Evolutionary conservation across 345 rosid species (phyloP), one percentile per base, ranked within the genome.

Genomic region (Chamaenerion angustifolium): DNA sequence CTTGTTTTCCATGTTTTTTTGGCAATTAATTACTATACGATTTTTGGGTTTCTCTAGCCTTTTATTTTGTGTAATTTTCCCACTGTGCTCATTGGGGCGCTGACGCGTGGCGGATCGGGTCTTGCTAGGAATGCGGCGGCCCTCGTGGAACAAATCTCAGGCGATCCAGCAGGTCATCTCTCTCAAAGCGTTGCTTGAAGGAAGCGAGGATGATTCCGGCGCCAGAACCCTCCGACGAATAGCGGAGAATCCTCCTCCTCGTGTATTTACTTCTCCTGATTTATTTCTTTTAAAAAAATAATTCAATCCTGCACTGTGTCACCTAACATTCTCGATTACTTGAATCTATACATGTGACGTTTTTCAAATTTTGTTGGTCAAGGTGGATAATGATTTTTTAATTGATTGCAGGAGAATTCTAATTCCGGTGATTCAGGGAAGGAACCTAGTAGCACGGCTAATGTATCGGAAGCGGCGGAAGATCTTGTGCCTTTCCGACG

Each of bases 61-160:
- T 21, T 21, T 21, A 2, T 21, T 4, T 21, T 21, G 2, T 21
- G 25, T 21, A 21, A 21, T 21, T 21, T 21, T 21, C 2, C 25
- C 4, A 21, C 19, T 47, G 11, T 16, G 43, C 9, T 1, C 17
- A 56, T 51, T 53, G 70, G 64, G 57, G 64, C 58, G 57, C 65
- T 69, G 65, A 76, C 78, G 83, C 74, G 83, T 66, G 67, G 64
- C 14, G 60, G 48, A 6, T 10, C 46, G 42, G 25, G 11, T 57
- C 85, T 31, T 31, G 37, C 37, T 31, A 88, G 94, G 96, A 73
- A 88, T 88, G 96, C 81, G 96, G 12, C 71, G 86, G 44, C 96
- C 96, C 16, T 88, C 96, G 4, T 88, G 96, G 96, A 88, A 88
- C 81, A 84, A 88, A 67, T 88, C 96, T 50, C 96, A 88, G 70